Percentiles rank a stretch among this genome's conserved stretches.
Evolutionary conservation across 257 asterid species (phyloP).

Genomic region (Lithospermum erythrorhizon): DNA sequence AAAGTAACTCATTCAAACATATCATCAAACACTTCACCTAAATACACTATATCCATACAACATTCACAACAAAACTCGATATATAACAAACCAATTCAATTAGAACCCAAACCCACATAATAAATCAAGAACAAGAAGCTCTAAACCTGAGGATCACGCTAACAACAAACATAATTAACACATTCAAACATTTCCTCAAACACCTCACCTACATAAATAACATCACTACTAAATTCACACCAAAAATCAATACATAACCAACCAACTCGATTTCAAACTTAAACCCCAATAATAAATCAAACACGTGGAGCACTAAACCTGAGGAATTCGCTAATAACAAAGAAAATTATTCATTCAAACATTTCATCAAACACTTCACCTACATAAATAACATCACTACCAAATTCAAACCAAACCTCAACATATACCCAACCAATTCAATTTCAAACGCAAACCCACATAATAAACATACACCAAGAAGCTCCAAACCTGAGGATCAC

Average conservation of each 20-base stretch:
- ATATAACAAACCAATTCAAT: neutral
- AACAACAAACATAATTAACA: too few relatives aligned
- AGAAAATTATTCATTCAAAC: too few relatives aligned
- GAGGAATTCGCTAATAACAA: too few relatives aligned
- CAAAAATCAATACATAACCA: too few relatives aligned
- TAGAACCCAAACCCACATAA: neutral
- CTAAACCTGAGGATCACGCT: slow-evolving; percentile 58
- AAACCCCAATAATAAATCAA: too few relatives aligned
- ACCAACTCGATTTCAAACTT: too few relatives aligned
- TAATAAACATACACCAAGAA: neutral
- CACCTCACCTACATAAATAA: too few relatives aligned
- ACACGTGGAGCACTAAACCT: too few relatives aligned
- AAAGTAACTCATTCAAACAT: slow-evolving; percentile 16
- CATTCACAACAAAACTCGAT: too few relatives aligned
- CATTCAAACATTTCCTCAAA: too few relatives aligned
- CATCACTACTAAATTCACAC: too few relatives aligned
- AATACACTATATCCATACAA: too few relatives aligned
- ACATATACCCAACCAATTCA: neutral
- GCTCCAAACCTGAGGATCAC: slow-evolving; percentile 57
- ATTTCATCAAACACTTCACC: slow-evolving; percentile 13
- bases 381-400: neutral
- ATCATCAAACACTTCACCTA: slow-evolving; percentile 37
- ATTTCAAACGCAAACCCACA: neutral
- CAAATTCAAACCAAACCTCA: neutral
- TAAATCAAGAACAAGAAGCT: neutral